Percentiles rank a stretch among this genome's conserved stretches.
Evolutionary conservation across 805 yeast species (phyloP).

Genomic region (Alloascoidea africana): DNA sequence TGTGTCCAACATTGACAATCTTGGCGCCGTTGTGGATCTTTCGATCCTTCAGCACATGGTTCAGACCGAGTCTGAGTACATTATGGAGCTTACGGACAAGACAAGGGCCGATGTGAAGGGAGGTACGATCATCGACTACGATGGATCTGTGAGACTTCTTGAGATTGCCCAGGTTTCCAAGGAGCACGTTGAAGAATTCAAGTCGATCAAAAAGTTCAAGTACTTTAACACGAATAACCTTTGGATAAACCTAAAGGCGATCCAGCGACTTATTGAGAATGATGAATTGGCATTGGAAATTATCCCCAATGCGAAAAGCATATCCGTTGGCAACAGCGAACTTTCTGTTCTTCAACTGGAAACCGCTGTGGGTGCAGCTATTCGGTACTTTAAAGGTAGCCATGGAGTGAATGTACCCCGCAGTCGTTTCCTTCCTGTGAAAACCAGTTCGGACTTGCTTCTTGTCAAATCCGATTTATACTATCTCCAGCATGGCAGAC

Average conservation of each 20-base stretch:
- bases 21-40: constrained; percentile 95
- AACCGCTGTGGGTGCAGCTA: constrained; percentile 99
- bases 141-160: constrained; percentile 83
- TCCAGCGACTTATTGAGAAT: constrained; percentile 79
- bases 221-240: constrained; percentile 96
- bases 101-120: constrained; percentile 99
- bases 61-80: constrained; percentile 81
- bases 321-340: constrained; percentile 63
- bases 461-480: constrained; percentile 93
- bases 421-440: constrained; percentile 93
- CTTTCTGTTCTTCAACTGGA: constrained; percentile 86
- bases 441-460: constrained; percentile 89
- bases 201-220: constrained; percentile 93
- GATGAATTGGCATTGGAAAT: constrained; percentile 81
- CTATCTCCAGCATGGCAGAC: constrained; percentile 80
- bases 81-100: constrained; percentile 97
- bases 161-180: constrained; percentile 98
- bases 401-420: constrained; percentile 98
- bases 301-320: constrained; percentile 85
- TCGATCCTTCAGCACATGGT: constrained; percentile 86
- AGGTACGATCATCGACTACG: constrained; percentile 94
- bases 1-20: constrained; percentile 95
- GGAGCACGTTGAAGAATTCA: constrained; percentile 96
- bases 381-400: constrained; percentile 86
- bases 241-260: constrained; percentile 92